Percentiles rank a stretch among this genome's conserved stretches.
Evolutionary conservation across 371 early-diverging fungal species (phyloP).

Genomic region (Umbelopsis sp.): DNA sequence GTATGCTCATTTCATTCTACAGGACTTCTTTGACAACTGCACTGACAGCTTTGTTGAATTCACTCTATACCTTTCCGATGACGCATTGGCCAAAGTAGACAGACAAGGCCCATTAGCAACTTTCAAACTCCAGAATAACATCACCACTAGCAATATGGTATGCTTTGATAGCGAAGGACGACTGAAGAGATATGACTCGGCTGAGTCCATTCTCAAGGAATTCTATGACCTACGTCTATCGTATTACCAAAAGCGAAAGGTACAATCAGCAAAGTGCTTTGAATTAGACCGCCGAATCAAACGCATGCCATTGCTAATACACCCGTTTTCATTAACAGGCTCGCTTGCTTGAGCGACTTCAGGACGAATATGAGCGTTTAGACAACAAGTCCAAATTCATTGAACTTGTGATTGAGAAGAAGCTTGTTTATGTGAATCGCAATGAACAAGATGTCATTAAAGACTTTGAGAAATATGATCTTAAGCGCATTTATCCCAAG

Average conservation of each 20-base stretch:
- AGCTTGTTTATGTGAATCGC: conserved; percentile 87
- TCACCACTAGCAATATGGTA: conserved; percentile 93
- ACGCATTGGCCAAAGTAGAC: conserved; percentile 73
- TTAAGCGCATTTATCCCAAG: conserved; percentile 60
- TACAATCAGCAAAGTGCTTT: conserved; percentile 20
- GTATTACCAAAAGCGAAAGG: conserved; percentile 94
- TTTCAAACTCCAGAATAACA: conserved; percentile 78
- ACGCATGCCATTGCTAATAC: neutral
- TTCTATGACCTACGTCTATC: conserved; percentile 91
- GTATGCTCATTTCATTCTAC: neutral
- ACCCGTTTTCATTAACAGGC: neutral
- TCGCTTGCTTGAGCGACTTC: conserved; percentile 59
- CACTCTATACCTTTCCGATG: conserved; percentile 73
- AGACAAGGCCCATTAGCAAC: conserved; percentile 80
- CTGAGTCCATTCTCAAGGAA: conserved; percentile 90
- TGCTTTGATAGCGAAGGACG: conserved; percentile 95
- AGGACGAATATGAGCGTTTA: conserved; percentile 75
- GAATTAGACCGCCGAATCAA: neutral
- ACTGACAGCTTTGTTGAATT: conserved; percentile 87
- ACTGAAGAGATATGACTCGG: conserved; percentile 82
- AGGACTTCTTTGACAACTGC: conserved; percentile 84
- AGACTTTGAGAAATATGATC: conserved; percentile 79
- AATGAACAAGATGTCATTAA: conserved; percentile 79
- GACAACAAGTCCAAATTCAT: conserved; percentile 97
- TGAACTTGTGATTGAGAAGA: conserved; percentile 85